Evolutionary conservation across 2,329 filamentous ascomycete genomes (phyloP).

Genomic region (Neurospora crassa): DNA sequence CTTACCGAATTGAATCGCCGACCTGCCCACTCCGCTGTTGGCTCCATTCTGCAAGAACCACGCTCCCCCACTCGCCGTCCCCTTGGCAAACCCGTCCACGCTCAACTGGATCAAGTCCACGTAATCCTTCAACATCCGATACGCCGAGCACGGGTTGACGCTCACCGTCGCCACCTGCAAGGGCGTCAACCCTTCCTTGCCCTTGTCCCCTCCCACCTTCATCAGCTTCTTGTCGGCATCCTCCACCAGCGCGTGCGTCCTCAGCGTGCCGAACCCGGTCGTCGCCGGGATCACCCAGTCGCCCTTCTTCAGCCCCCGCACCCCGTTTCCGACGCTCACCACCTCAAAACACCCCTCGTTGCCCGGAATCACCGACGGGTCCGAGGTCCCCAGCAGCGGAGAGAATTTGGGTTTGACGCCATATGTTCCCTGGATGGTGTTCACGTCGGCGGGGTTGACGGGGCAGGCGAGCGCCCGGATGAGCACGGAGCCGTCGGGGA

Average conservation of each 20-base stretch:
- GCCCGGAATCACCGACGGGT: conserved; percentile 69
- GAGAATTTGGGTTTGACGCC: conserved; percentile 74
- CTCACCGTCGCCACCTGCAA: conserved; percentile 79
- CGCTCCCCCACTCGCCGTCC: conserved; percentile 59
- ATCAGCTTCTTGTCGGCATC: conserved; percentile 47
- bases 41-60: conserved; percentile 98
- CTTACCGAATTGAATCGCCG: conserved; percentile 77
- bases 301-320: conserved; percentile 51
- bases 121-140: conserved; percentile 84
- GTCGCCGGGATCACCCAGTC: conserved; percentile 90
- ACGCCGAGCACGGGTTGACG: conserved; percentile 91
- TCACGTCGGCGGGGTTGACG: conserved; percentile 96
- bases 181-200: conserved; percentile 60
- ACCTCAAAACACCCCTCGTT: conserved; percentile 95
- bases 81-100: conserved; percentile 34
- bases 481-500: conserved; percentile 57
- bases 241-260: conserved; percentile 72
- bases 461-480: conserved; percentile 83
- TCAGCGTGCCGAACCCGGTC: conserved; percentile 85
- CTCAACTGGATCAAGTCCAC: conserved; percentile 37
- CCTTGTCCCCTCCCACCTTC: conserved; percentile 39
- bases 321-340: conserved; percentile 53
- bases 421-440: conserved; percentile 95
- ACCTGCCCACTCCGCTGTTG: conserved; percentile 84
- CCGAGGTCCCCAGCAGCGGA: conserved; percentile 60